Evolutionary conservation across 2,329 filamentous ascomycete species (phyloP).

Genomic region (Zasmidium cellare): DNA sequence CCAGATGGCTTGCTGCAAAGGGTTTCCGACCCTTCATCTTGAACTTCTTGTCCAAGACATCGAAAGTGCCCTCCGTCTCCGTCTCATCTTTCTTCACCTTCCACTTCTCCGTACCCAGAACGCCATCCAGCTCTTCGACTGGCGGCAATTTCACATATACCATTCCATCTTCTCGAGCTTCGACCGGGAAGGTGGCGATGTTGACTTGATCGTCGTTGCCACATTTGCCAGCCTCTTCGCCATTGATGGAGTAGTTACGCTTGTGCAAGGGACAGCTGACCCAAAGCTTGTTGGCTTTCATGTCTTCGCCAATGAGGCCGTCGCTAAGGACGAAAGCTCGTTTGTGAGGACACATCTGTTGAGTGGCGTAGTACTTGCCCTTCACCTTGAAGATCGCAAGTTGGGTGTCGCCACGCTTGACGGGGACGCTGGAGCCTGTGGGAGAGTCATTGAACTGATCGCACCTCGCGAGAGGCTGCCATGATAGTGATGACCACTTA

Average conservation of each 20-base stretch:
- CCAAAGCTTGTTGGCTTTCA: slow-evolving; percentile 66
- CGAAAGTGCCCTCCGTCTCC: slow-evolving; percentile 43
- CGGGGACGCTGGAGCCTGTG: slow-evolving; percentile 71
- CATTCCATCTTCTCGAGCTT: slow-evolving; percentile 73
- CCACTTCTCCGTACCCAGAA: slow-evolving; percentile 77
- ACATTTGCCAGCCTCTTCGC: slow-evolving; percentile 67
- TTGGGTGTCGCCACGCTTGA: slow-evolving; percentile 88
- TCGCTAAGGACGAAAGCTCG: slow-evolving; percentile 87
- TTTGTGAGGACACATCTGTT: slow-evolving; percentile 95
- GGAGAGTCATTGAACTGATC: slow-evolving; percentile 68
- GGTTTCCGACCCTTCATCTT: slow-evolving; percentile 58
- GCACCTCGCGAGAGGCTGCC: slow-evolving; percentile 77
- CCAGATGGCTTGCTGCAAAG: slow-evolving; percentile 45
- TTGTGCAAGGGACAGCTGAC: slow-evolving; percentile 88
- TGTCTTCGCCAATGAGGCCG: slow-evolving; percentile 73
- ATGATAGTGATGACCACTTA: slow-evolving; percentile 66
- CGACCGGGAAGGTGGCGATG: slow-evolving; percentile 78
- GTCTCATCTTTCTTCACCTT: slow-evolving; percentile 73
- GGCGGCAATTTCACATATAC: slow-evolving; percentile 80
- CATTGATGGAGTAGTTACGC: slow-evolving; percentile 77
- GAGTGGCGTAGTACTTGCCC: slow-evolving; percentile 78
- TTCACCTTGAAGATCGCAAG: slow-evolving; percentile 82
- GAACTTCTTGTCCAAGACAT: slow-evolving; percentile 57
- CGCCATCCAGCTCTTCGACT: slow-evolving; percentile 74
- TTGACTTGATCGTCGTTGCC: slow-evolving; percentile 72